Conservation (phyloP, 2,329 filamentous ascomycete species). For the Colletotrichum salicis region DNA sequence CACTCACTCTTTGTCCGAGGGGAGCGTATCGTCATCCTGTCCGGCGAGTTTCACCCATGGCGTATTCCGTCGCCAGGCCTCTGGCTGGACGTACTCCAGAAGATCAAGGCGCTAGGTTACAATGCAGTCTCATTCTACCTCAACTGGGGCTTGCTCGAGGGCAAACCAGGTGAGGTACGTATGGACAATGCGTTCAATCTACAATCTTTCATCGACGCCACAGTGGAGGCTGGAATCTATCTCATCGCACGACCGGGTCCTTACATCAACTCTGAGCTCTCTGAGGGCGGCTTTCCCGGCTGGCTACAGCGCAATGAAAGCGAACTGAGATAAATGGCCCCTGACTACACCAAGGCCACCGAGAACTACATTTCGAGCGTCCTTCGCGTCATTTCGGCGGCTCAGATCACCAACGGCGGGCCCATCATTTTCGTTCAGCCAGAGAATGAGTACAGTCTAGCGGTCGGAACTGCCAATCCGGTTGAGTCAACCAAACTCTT, state of each 20-base stretch:
- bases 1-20: no score
- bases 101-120: constrained; percentile 78
- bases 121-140: constrained; percentile 78
- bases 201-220: constrained; percentile 77
- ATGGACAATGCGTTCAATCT: constrained; percentile 76
- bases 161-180: constrained; percentile 71
- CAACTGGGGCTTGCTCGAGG: constrained; percentile 77
- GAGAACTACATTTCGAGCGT: constrained; percentile 70
- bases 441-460: constrained; percentile 72
- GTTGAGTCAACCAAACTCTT: constrained; percentile 56
- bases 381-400: constrained; percentile 69
- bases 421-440: constrained; percentile 77
- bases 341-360: constrained; percentile 69
- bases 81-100: constrained; percentile 77
- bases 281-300: constrained; percentile 77
- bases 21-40: no score
- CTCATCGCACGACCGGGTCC: constrained; percentile 73
- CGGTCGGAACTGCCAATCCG: constrained; percentile 39
- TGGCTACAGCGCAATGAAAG: constrained; percentile 74
- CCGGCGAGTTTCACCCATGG: no score
- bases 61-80: constrained; percentile 39
- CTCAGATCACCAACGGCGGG: constrained; percentile 79
- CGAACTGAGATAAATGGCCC: constrained; percentile 65
- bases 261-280: constrained; percentile 77
- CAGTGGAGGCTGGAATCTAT: constrained; percentile 73